Conservation (phyloP, 2,329 filamentous ascomycete species). For the Neophaeococcomyces aloes region DNA sequence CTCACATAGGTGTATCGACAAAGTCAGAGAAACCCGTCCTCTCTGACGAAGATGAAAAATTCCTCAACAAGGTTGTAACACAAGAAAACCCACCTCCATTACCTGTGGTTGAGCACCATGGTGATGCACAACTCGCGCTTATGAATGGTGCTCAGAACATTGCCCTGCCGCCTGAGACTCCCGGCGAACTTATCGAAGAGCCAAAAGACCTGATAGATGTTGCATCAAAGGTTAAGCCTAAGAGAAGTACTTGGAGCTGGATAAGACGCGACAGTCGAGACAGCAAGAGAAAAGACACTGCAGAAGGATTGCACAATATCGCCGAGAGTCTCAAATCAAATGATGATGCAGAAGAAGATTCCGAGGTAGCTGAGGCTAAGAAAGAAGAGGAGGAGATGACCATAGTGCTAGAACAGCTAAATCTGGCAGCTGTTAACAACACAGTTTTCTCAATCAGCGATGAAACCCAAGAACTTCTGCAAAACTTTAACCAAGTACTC, state of each 20-base stretch:
- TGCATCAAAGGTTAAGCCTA: constrained; percentile 9
- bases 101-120: constrained; percentile 15
- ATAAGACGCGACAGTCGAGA: constrained; percentile 30
- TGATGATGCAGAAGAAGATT: constrained; percentile 18
- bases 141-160: constrained; percentile 39
- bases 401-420: constrained; percentile 70
- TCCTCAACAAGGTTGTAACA: constrained; percentile 42
- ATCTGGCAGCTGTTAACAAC: constrained; percentile 74
- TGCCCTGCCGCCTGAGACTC: constrained; percentile 39
- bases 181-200: constrained; percentile 28
- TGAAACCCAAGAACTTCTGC: constrained; percentile 71
- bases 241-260: constrained; percentile 28
- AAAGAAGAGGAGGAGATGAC: constrained; percentile 63
- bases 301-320: constrained; percentile 23
- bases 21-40: constrained; percentile 36
- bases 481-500: constrained; percentile 77
- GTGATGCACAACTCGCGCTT: constrained; percentile 37
- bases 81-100: constrained; percentile 31
- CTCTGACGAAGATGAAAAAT: constrained; percentile 52
- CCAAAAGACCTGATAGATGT: constrained; percentile 14
- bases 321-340: constrained; percentile 22
- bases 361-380: constrained; percentile 35
- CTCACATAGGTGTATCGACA: constrained; percentile 25
- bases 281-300: constrained; percentile 25
- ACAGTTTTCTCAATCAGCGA: constrained; percentile 73